These are phyloP conservation scores for Tolypocladium inflatum DNA, from an alignment of 2,329 filamentous ascomycete genomes.

Conservation along the genomic window DNA sequence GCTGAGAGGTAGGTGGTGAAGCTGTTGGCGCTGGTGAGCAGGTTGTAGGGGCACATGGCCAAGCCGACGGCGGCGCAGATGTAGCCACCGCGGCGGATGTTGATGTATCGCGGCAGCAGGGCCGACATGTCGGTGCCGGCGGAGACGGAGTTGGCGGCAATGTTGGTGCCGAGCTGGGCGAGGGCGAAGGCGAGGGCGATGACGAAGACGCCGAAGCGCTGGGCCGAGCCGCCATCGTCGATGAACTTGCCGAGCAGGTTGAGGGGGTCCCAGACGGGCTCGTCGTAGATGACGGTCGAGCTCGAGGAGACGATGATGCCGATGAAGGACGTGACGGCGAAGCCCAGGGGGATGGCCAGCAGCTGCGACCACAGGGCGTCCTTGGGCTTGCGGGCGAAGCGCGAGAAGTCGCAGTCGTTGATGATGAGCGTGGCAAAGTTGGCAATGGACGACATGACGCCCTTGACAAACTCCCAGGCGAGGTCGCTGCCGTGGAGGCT, in stretches of 20 bases:
- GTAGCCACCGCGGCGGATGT: conserved; percentile 80
- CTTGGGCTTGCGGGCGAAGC: conserved; percentile 67
- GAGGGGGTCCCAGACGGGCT: conserved; percentile 67
- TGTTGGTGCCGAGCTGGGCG: conserved; percentile 78
- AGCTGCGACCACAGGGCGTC: conserved; percentile 78
- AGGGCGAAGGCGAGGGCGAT: conserved; percentile 63
- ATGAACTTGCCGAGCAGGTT: conserved; percentile 58
- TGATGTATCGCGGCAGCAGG: conserved; percentile 68
- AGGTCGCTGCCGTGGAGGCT: conserved; percentile 56
- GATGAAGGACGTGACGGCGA: conserved; percentile 75
- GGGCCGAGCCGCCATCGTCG: conserved; percentile 55
- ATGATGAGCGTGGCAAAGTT: conserved; percentile 86
- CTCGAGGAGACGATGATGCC: conserved; percentile 71
- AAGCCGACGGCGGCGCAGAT: conserved; percentile 72
- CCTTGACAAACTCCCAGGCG: conserved; percentile 74
- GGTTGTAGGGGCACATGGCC: conserved; percentile 79
- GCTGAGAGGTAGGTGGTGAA: conserved; percentile 89
- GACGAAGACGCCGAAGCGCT: conserved; percentile 68
- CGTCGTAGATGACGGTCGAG: conserved; percentile 55
- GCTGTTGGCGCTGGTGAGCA: conserved; percentile 65
- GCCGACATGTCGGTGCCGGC: conserved; percentile 78
- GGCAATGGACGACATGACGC: conserved; percentile 80
- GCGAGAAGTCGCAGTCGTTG: conserved; percentile 75
- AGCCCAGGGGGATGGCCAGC: conserved; percentile 60
- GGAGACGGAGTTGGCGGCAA: conserved; percentile 77